Conservation (phyloP, 768 basidiomycete genomes). For the Dacryopinax primogenitus region DNA sequence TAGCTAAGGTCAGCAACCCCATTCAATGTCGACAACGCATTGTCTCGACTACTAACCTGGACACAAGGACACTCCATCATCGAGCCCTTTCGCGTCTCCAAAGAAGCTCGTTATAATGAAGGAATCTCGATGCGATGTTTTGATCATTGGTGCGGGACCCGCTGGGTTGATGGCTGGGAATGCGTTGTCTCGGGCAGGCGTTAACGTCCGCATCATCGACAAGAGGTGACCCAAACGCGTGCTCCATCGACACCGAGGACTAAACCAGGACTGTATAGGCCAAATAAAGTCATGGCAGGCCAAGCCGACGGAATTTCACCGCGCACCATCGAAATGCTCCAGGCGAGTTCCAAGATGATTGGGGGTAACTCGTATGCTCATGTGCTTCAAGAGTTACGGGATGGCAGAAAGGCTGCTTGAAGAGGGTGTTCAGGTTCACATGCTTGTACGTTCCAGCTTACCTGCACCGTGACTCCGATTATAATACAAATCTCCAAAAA, state of each 20-base stretch:
- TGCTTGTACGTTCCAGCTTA: conserved; percentile 39
- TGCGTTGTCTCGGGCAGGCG: conserved; percentile 9
- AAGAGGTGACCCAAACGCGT: conserved; percentile 8
- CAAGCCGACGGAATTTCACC: conserved; percentile 48
- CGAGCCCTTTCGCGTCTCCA: too few relatives aligned
- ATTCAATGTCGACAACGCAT: too few relatives aligned
- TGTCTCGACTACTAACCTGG: too few relatives aligned
- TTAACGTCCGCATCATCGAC: conserved; percentile 15
- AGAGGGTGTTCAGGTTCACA: conserved; percentile 57
- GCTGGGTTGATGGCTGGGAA: conserved; percentile 14
- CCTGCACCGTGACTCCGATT: background rate
- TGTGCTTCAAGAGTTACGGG: conserved; percentile 47
- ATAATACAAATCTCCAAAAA: conserved; percentile 21
- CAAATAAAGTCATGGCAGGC: conserved; percentile 36
- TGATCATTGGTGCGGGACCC: conserved; percentile 20
- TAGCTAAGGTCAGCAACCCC: too few relatives aligned
- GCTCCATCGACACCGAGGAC: too few relatives aligned
- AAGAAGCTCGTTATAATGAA: conserved; percentile 13
- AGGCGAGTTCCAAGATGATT: conserved; percentile 18
- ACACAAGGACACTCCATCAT: too few relatives aligned
- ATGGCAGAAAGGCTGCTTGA: conserved; percentile 50
- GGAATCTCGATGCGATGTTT: conserved; percentile 17
- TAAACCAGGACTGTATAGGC: conserved; percentile 16
- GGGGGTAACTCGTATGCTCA: background rate
- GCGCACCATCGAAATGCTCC: conserved; percentile 41